Conservation (phyloP, 2,329 filamentous ascomycete species). For the Epichloe aotearoae region DNA sequence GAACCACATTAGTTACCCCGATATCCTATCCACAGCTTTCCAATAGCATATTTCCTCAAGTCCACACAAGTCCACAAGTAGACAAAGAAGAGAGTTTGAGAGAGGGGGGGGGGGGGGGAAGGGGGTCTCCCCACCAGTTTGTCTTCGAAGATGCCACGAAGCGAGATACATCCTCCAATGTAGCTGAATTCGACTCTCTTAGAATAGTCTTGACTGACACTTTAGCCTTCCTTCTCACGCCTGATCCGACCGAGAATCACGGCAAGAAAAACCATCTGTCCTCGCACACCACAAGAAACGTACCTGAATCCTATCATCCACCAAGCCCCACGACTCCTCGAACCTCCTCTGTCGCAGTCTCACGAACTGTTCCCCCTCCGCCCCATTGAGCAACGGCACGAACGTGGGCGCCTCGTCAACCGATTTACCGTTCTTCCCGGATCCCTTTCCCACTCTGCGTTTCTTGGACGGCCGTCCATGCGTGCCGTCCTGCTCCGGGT, state of each 20-base stretch:
- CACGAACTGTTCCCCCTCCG: conserved; percentile 35
- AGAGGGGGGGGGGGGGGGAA: too few relatives aligned
- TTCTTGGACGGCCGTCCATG: conserved; percentile 38
- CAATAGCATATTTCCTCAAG: background rate
- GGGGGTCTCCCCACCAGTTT: conserved; percentile 17
- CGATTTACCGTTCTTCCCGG: conserved; percentile 9
- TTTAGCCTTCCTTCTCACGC: background rate
- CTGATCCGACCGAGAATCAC: background rate
- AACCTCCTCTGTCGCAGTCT: conserved; percentile 46
- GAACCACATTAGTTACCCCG: background rate
- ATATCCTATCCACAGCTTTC: background rate
- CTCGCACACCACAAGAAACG: background rate
- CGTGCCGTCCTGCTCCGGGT: conserved; percentile 29
- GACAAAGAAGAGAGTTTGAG: background rate
- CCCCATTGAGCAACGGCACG: conserved; percentile 39
- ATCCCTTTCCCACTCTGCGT: conserved; percentile 36
- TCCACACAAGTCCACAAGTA: background rate
- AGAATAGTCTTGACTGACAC: conserved; percentile 33
- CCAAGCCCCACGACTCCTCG: conserved; percentile 47
- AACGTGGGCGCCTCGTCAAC: conserved; percentile 23
- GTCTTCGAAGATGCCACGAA: conserved; percentile 35
- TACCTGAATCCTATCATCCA: conserved; percentile 49
- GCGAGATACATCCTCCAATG: conserved; percentile 41
- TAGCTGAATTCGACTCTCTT: conserved; percentile 46
- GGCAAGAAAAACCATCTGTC: background rate